Base-by-base conservation (phyloP, 177 flowering plant genomes). In the Telopea speciosissima region DNA sequence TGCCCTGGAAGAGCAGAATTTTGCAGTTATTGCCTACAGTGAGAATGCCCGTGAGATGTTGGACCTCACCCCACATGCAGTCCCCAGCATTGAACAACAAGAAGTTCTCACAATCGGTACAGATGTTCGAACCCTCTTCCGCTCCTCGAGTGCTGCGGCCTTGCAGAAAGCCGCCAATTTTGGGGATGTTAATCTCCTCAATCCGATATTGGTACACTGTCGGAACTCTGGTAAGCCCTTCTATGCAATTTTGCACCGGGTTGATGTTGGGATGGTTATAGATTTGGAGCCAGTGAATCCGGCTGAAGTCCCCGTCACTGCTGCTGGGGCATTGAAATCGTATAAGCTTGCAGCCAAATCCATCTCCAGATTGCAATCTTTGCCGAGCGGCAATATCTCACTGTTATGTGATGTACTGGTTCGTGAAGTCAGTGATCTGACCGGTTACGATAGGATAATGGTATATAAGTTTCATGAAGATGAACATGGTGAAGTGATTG, bases 31-130 rank as follows among this genome's bases (percentile, higher is more conserved):
- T 58, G 97, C 89, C 2, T 90, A 82, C 72, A 92, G 97, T 65
- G 94, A 90, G 78, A 92, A 92, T 73, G 89, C 93, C 36, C 86
- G 83, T 0, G 96, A 92, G 76, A 89, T 92, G 93, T 77, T 90
- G 72, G 93, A 88, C 63, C 82, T 90, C 63, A 77, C 88, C 3
- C 89, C 92, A 7, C 91, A 86, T 69, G 90, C 98, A 3, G 96
- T 90, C 65, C 98, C 95, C 33, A 87, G 75, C 80, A 86, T 90
- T 8, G 90, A 86, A 73, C 91, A 88, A 65, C 76, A 84, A 72
- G 96, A 90, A 60, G 89, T 81, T 66, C 69, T 92, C 54, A 77
- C 86, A 52, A 80, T 92, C 68, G 94, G 97, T 21, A 81, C 77
- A 8, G 94, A 92, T 84, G 89, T 82, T 3, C 69, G 90, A n/a